These are phyloP conservation scores for Clarireedia monteithiana DNA, from an alignment of 2,329 filamentous ascomycete species.

Conservation along the genomic window DNA sequence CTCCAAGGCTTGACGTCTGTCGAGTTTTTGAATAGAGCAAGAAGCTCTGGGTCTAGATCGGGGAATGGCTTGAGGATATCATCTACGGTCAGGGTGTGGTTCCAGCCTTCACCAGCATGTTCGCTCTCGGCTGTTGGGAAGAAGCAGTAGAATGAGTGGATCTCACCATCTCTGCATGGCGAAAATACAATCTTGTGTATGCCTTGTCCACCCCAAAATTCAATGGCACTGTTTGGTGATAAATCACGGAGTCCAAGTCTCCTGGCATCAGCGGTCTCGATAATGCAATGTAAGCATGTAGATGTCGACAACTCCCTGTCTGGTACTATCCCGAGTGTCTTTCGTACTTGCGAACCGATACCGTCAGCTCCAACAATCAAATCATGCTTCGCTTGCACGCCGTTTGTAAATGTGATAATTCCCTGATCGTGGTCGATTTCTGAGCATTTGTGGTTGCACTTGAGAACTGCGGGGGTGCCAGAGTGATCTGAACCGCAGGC, in stretches of 20 bases:
- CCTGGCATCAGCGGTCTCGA: slow-evolving; percentile 23
- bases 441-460: slow-evolving; percentile 40
- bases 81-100: slow-evolving; percentile 35
- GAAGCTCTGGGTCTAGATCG: slow-evolving; percentile 40
- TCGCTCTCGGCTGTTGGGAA: slow-evolving; percentile 22
- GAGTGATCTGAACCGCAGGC: slow-evolving; percentile 48
- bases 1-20: slow-evolving; percentile 27
- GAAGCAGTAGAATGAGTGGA: slow-evolving; percentile 35
- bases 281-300: slow-evolving; percentile 32
- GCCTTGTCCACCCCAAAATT: slow-evolving; percentile 31
- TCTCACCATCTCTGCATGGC: slow-evolving; percentile 31
- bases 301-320: slow-evolving; percentile 31
- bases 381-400: slow-evolving; percentile 27
- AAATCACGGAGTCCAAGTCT: slow-evolving; percentile 20
- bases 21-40: slow-evolving; percentile 22
- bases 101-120: slow-evolving; percentile 25
- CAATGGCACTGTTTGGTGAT: slow-evolving; percentile 22
- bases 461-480: slow-evolving; percentile 44
- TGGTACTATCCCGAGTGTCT: slow-evolving; percentile 45
- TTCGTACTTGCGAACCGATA: slow-evolving; percentile 58
- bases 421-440: slow-evolving; percentile 43
- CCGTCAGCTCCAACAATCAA: slow-evolving; percentile 40
- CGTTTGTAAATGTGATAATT: slow-evolving; percentile 34
- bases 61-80: slow-evolving; percentile 55
- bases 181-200: slow-evolving; percentile 36